A percentile compares a stretch with the other conserved stretches of the same genome.
These are phyloP conservation scores for Hygrocybe punicea DNA, from an alignment of 768 basidiomycete genomes.

Conservation along the genomic window DNA sequence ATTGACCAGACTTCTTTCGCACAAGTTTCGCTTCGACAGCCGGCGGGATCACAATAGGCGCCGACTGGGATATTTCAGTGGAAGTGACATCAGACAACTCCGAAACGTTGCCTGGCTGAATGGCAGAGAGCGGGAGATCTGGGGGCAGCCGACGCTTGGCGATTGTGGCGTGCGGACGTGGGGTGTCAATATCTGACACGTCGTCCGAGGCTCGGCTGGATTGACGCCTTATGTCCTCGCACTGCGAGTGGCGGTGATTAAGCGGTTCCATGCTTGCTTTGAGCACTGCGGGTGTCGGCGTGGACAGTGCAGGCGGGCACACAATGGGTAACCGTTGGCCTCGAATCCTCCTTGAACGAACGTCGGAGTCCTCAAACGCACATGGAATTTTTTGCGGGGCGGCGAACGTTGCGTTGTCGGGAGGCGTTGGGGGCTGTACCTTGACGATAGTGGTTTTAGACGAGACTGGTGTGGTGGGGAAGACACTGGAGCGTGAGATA, in stretches of 20 bases:
- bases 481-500: slow-evolving; percentile 21
- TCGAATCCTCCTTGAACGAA: slow-evolving; percentile 39
- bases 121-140: neutral
- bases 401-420: neutral
- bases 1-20: slow-evolving; percentile 92
- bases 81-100: neutral
- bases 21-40: slow-evolving; percentile 47
- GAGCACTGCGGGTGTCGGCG: slow-evolving; percentile 42
- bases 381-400: neutral
- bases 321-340: slow-evolving; percentile 25
- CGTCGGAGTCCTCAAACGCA: slow-evolving; percentile 30
- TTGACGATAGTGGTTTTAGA: slow-evolving; percentile 11
- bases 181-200: slow-evolving; percentile 16
- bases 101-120: neutral
- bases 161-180: slow-evolving; percentile 27
- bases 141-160: slow-evolving; percentile 3
- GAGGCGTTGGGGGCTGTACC: slow-evolving; percentile 1
- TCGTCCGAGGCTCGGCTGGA: too few species aligned
- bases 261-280: slow-evolving; percentile 15
- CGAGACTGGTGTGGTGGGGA: slow-evolving; percentile 5
- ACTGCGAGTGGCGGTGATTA: slow-evolving; percentile 7
- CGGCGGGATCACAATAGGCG: slow-evolving; percentile 25
- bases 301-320: slow-evolving; percentile 41
- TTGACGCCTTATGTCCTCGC: slow-evolving; percentile 4
- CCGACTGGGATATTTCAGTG: slow-evolving; percentile 3